Base-by-base conservation (phyloP, 306 rosid species). In the Adenanthera pavonina region DNA sequence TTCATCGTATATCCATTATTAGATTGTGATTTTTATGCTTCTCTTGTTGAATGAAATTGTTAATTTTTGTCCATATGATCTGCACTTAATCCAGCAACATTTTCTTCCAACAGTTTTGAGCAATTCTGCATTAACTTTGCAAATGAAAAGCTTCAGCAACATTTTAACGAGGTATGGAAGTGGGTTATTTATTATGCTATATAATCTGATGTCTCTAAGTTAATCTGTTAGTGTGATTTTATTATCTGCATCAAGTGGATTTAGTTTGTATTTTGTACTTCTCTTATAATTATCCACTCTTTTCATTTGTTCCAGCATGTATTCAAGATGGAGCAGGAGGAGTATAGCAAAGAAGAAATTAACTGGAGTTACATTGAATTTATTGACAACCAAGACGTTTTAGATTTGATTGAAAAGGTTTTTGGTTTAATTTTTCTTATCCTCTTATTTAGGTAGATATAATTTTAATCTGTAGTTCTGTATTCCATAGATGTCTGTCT, bases 361-460 rank as follows among this genome's bases (percentile, higher is more conserved):
- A 89, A 93, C 87, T 95, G 99, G 99, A 95, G 99, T 88, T 95
- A 95, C 83, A 95, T 95, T 85, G 98, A 95, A 86, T 95, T 93
- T 66, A 93, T 95, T 78, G 99, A 95, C 91, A 95, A 95, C 87
- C 98, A 93, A 90, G 98, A 93, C 83, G 99, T 95, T 76, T 83
- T 93, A 73, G 99, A 95, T 88, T 90, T 95, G 87, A 93, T 95
- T n/a, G 99, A 95, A 88, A 93, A 93, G 99, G 99, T 95, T 78
- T 71, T 62, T 77, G 43, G 38, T 69, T 77, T 19, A 33, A 1
- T 6, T 19, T 74, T 43, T 69, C 16, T 65, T 47, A 65, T 84
- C 30, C 30, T 62, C 57, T 20, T 40, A 56, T 38, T 54, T 71
- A 56, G 64, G 78, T 71, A 12, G 20, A 41, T 53, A 43, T 74